Evolutionary conservation across 108 stramenopile species (phyloP).

Genomic region (Discostella pseudostelligera): DNA sequence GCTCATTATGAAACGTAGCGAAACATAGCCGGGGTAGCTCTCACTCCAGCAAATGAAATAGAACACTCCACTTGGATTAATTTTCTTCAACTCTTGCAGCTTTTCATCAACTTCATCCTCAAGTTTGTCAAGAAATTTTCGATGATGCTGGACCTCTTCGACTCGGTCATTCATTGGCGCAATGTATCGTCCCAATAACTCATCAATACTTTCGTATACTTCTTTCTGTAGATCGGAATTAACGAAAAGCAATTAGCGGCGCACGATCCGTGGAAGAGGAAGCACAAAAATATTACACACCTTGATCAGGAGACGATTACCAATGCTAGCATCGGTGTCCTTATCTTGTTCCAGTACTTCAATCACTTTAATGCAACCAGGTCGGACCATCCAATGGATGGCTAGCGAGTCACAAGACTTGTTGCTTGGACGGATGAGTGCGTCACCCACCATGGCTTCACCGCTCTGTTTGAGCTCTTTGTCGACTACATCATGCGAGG

Average conservation of each 20-base stretch:
- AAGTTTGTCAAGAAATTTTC: constrained; percentile 74
- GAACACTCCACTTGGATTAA: constrained; percentile 54
- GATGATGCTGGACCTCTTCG: constrained; percentile 76
- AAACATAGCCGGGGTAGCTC: constrained; percentile 80
- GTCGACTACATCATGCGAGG: constrained; percentile 65
- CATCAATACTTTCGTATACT: constrained; percentile 85
- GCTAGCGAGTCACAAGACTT: constrained; percentile 80
- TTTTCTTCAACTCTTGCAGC: constrained; percentile 59
- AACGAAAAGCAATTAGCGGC: background rate
- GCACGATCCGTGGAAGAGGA: background rate
- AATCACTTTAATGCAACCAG: constrained; percentile 78
- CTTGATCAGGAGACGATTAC: constrained; percentile 78
- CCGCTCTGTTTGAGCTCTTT: constrained; percentile 71
- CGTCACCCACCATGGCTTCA: constrained; percentile 80
- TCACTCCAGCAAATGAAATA: constrained; percentile 87
- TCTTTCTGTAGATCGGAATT: constrained; percentile 49
- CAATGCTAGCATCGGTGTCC: constrained; percentile 85
- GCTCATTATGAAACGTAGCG: constrained; percentile 70
- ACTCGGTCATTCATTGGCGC: constrained; percentile 88
- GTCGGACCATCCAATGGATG: constrained; percentile 82
- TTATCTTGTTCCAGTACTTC: constrained; percentile 87
- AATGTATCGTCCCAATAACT: constrained; percentile 81
- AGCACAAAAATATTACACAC: constrained; percentile 24
- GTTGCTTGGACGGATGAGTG: constrained; percentile 81
- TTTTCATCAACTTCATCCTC: constrained; percentile 82